Evolutionary conservation across 2,329 filamentous ascomycete species (phyloP).

Genomic region (Chrysoporthe deuterocubensis): DNA sequence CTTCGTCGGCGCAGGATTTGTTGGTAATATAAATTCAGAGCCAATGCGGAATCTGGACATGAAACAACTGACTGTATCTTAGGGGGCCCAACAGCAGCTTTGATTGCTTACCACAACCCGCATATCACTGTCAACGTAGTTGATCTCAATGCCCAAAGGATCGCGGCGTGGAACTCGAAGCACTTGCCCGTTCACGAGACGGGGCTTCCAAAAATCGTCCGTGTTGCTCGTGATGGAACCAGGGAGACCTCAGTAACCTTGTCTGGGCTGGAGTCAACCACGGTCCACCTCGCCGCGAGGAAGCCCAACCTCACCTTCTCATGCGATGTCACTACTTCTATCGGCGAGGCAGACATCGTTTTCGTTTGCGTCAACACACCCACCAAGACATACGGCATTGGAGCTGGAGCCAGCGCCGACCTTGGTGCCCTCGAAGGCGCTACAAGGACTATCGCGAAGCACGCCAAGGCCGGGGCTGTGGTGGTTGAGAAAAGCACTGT

Average conservation of each 20-base stretch:
- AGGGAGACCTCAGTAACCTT: conserved; percentile 34
- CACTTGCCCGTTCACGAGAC: conserved; percentile 65
- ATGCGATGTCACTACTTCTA: conserved; percentile 53
- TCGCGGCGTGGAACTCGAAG: conserved; percentile 61
- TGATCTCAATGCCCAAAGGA: conserved; percentile 57
- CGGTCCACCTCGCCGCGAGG: conserved; percentile 39
- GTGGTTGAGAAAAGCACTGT: conserved; percentile 70
- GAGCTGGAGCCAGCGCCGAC: conserved; percentile 61
- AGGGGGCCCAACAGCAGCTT: conserved; percentile 64
- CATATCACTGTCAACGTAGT: conserved; percentile 62
- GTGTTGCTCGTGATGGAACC: conserved; percentile 46
- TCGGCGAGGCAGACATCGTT: conserved; percentile 60
- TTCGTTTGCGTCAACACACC: conserved; percentile 69
- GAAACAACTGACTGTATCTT: conserved; percentile 1
- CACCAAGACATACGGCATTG: conserved; percentile 61
- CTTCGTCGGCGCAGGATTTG: conserved; percentile 63
- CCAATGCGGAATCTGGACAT: background rate
- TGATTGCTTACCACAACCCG: conserved; percentile 63
- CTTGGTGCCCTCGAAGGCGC: conserved; percentile 60
- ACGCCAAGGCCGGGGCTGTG: conserved; percentile 57
- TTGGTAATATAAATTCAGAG: conserved; percentile 45
- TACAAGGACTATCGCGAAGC: conserved; percentile 55
- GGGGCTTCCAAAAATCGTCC: conserved; percentile 57
- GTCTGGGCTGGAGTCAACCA: conserved; percentile 29
- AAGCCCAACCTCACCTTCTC: conserved; percentile 63